These are phyloP conservation scores for Arabidopsis suecica DNA, from an alignment of 345 rosid species.

Conservation along the genomic window DNA sequence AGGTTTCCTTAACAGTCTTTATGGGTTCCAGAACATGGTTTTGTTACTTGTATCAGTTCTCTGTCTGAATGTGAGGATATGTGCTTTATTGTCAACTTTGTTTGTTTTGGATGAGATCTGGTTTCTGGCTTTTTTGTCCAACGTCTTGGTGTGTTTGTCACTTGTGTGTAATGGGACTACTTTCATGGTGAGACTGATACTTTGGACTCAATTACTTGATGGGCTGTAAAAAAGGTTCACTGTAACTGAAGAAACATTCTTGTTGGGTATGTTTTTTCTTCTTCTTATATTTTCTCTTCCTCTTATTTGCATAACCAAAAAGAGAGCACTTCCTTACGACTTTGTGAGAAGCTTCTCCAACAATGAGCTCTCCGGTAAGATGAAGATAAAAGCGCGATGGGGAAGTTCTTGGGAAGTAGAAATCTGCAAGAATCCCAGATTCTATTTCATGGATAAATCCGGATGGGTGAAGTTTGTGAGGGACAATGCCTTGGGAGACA, in stretches of 20 bases:
- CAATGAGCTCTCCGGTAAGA: not conserved
- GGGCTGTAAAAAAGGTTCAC: not conserved
- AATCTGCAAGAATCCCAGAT: not conserved
- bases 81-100: not conserved
- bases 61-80: not conserved
- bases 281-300: not conserved
- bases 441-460: conserved; percentile 1
- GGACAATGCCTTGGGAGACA: not conserved
- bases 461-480: conserved; percentile 6
- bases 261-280: too few relatives aligned
- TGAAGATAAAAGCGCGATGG: not conserved
- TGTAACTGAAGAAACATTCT: not conserved
- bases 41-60: not conserved
- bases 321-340: conserved; percentile 14
- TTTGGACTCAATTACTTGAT: not conserved
- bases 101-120: not conserved
- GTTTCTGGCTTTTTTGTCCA: not conserved
- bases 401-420: conserved; percentile 4
- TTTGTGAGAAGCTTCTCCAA: not conserved
- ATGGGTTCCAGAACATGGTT: not conserved
- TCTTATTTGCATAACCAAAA: conserved; percentile 10
- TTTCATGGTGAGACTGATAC: not conserved
- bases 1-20: not conserved
- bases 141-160: not conserved
- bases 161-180: not conserved